These are phyloP conservation scores for Yarrowia porcina DNA, from an alignment of 805 yeast genomes.

Conservation along the genomic window DNA sequence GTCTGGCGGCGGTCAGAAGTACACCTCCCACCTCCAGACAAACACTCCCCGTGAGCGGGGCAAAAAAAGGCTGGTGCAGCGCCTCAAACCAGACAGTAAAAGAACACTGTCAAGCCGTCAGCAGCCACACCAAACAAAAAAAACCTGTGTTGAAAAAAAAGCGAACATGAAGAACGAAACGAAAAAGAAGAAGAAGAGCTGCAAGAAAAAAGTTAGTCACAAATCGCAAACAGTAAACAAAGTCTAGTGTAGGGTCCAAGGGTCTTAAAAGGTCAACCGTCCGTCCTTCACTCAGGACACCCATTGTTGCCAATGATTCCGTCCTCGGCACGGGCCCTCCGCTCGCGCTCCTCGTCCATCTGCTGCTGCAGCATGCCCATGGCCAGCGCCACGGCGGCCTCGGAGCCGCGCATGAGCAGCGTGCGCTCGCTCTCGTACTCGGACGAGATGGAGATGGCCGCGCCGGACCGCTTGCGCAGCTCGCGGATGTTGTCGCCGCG, in stretches of 20 bases:
- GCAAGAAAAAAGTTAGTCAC: conserved; percentile 9
- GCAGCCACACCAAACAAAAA: not conserved
- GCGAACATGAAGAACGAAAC: not conserved
- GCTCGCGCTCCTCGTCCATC: conserved; percentile 30
- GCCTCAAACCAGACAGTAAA: not conserved
- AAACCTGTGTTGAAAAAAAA: conserved; percentile 4
- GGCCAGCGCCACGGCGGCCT: conserved; percentile 56
- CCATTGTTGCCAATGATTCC: not conserved
- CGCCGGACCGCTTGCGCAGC: conserved; percentile 72
- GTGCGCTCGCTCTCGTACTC: conserved; percentile 59
- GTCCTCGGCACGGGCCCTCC: not conserved
- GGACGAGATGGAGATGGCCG: conserved; percentile 71
- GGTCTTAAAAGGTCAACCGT: too few relatives aligned
- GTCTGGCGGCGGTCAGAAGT: too few relatives aligned
- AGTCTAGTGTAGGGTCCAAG: not conserved
- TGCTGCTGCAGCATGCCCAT: conserved; percentile 51
- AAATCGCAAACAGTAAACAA: not conserved
- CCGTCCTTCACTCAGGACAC: too few relatives aligned
- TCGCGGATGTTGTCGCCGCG: conserved; percentile 84
- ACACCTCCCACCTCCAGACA: not conserved
- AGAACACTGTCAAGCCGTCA: not conserved
- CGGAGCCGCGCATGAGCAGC: conserved; percentile 40
- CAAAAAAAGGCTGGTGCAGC: not conserved
- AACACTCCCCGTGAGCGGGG: not conserved
- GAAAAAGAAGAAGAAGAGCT: not conserved